Percentiles rank a stretch among this genome's conserved stretches.
phyloP scores from a whole-genome alignment of 345 rosid species.

The Microthlaspi erraticum region DNA sequence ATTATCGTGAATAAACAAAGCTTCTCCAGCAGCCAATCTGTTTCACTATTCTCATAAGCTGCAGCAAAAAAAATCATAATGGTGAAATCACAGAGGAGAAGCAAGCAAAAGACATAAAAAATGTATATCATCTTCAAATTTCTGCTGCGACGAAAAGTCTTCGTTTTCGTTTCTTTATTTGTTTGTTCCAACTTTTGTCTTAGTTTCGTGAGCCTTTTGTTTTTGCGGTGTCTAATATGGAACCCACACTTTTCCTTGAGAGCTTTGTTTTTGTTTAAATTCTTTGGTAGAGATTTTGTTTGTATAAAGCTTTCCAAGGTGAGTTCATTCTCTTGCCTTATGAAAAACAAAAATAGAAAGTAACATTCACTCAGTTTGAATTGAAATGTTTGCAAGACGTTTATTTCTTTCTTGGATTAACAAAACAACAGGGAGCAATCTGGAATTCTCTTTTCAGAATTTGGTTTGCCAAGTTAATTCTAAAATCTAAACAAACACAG shows the following conservation, averaged over 20 bases:
- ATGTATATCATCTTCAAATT: conserved; percentile 40
- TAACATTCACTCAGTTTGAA: no score
- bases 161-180: conserved; percentile 6
- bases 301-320: conserved; percentile 30
- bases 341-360: conserved; percentile 4
- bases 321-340: neutral
- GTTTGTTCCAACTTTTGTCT: neutral
- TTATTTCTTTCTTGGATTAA: neutral
- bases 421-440: neutral
- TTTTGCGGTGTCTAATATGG: conserved; percentile 14
- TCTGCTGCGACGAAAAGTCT: conserved; percentile 1
- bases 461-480: neutral
- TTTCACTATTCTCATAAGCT: conserved; percentile 34
- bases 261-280: conserved; percentile 23
- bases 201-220: conserved; percentile 14
- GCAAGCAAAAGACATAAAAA: conserved; percentile 20
- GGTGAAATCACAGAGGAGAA: conserved; percentile 33
- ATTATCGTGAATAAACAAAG: conserved; percentile 31
- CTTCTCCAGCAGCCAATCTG: conserved; percentile 39
- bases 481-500: neutral
- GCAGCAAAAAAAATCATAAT: conserved; percentile 30
- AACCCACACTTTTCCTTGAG: conserved; percentile 22
- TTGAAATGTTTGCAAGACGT: no score
- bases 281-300: conserved; percentile 37
- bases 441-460: neutral